Conservation (phyloP, 2,329 filamentous ascomycete genomes). For the Paecilomyces sp. region DNA sequence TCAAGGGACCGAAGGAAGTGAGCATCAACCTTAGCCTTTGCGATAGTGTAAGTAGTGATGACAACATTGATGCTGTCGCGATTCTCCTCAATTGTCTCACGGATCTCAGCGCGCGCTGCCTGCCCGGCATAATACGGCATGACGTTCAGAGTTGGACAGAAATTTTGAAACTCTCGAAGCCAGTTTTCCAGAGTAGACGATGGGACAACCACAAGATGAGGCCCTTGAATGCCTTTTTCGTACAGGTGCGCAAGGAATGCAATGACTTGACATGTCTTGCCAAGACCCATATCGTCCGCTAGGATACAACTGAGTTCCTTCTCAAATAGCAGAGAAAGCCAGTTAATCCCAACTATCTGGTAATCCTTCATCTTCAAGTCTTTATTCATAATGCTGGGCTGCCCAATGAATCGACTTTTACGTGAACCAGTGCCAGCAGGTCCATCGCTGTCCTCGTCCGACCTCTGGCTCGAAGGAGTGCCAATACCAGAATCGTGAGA, state of each 20-base stretch:
- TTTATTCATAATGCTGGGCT: constrained; percentile 71
- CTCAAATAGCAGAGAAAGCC: constrained; percentile 78
- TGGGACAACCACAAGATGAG: constrained; percentile 80
- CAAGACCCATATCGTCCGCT: constrained; percentile 92
- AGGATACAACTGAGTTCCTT: constrained; percentile 80
- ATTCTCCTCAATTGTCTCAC: constrained; percentile 58
- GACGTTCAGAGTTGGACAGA: constrained; percentile 70
- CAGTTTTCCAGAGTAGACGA: constrained; percentile 94
- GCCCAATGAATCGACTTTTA: constrained; percentile 46
- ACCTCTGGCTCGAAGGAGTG: constrained; percentile 46
- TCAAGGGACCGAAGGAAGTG: constrained; percentile 55
- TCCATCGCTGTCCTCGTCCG: constrained; percentile 42
- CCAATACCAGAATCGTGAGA: constrained; percentile 61
- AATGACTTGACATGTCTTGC: constrained; percentile 96
- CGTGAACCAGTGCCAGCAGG: constrained; percentile 23
- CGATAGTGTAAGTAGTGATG: constrained; percentile 65
- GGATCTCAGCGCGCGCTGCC: constrained; percentile 59
- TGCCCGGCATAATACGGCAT: constrained; percentile 67
- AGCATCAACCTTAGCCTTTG: constrained; percentile 54
- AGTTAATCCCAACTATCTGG: constrained; percentile 89
- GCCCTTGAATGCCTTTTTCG: constrained; percentile 60
- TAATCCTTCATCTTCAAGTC: constrained; percentile 82
- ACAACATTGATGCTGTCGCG: constrained; percentile 61
- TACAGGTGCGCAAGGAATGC: constrained; percentile 80
- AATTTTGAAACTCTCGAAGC: constrained; percentile 81